Base-by-base conservation (phyloP, 1,284 basidiomycete genomes). In the Vanrija sp. region DNA sequence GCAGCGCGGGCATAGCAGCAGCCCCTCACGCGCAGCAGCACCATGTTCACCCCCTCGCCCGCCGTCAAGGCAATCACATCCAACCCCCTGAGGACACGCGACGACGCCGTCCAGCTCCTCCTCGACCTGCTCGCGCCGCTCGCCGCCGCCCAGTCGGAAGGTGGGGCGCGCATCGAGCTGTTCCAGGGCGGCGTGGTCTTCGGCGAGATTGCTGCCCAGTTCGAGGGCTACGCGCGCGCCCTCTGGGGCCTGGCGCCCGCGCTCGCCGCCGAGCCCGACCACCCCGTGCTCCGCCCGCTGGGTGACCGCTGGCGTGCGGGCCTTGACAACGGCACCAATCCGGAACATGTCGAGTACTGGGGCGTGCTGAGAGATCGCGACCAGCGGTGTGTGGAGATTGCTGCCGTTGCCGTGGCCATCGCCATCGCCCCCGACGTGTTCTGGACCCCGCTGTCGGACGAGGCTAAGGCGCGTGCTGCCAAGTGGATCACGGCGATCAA, bases 361-460 rank as follows among this genome's bases (percentile, higher is more conserved):
- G 67, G 67, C 3, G 54, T 61, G 28, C 54, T 46, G 25, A 50
- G 12, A 6, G 44, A 54, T 19, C 43, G 38, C 14, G 67, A 69
- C 54, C 67, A 69, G 54, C 43, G 65, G 19, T 65, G 62, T 46
- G 67, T 69, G 3, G 67, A 69, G 49, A 63, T 67, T 60, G 65
- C 65, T 19, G 64, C 64, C 9, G 55, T 69, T 16, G 65, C 62
- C 5, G 60, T 65, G 19, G 49, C 64, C 0, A 43, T 68, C 18
- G 51, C 52, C 8, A 61, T 68, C 12, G 64, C 64, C 1, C 65
- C 65, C 4, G 28, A 60, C 9, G 50, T 56, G 3, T 68, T 67
- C 52, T 68, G 67, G 67, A 55, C 65, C 4, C 67, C 67, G 12
- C 51, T 64, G 23, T 54, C 52, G 6, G 38, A 45, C 2, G 48